Evolutionary conservation across 1,284 basidiomycete genomes (phyloP), one percentile per base, ranked within the genome.

Genomic region (Fomes fomentarius): DNA sequence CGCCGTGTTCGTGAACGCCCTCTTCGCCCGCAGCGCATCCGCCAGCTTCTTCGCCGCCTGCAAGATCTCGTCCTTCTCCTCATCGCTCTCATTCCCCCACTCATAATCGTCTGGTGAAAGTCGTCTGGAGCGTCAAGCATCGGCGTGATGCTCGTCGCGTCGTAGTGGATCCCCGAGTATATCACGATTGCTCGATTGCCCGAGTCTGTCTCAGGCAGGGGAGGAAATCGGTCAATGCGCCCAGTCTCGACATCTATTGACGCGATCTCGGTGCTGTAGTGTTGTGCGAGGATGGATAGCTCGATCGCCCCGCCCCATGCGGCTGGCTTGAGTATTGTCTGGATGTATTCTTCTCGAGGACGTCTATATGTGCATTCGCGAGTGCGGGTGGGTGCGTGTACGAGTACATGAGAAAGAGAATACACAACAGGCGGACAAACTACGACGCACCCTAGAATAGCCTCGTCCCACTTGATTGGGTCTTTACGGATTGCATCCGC

Each of bases 261-360:
- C 6, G 85, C 83, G 42, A 98, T 96, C 71, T 96, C 94, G 1
- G 91, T 89, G 31, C 76, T 72, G 69, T 88, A 96, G 69, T 94
- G 84, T 11, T 83, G 74, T 1, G 94, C 85, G 55, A 97, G 85
- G 61, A 96, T 85, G 3, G 86, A 76, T 12, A 96, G 83, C 67
- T 95, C 93, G 66, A 97, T 96, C 2, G 95, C 95, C 14, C 95
- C 96, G 39, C 95, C 95, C 95, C 95, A 98, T 0, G 90, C 85
- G 1, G 83, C 75, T 1, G 91, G 84, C 44, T 87, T 87, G 39
- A 85, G 75, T 56, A 98, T 97, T 5, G 88, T 89, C 5, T 77
- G 64, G 61, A 94, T 90, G 69, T 98, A 98, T 43, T 84, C 78
- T 14, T 86, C 79, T 6, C 86, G 83, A 3, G 89, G 75, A 66